These are phyloP conservation scores for Pseudodiploospora longispora DNA, from an alignment of 2,329 filamentous ascomycete species.

Conservation along the genomic window DNA sequence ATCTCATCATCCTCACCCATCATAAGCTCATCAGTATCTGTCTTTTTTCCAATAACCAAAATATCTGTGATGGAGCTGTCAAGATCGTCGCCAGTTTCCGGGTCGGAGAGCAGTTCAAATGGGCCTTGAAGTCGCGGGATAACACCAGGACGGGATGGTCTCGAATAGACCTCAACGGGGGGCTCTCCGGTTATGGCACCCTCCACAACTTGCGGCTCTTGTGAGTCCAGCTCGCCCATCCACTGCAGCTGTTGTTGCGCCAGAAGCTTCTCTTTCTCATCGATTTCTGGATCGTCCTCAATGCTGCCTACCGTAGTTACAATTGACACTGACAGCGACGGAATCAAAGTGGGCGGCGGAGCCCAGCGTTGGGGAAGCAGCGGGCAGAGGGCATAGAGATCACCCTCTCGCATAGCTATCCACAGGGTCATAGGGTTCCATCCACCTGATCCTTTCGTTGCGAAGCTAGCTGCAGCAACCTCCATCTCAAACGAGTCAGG, in stretches of 20 bases:
- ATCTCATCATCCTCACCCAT: constrained; percentile 56
- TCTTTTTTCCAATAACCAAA: constrained; percentile 53
- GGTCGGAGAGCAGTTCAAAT: constrained; percentile 48
- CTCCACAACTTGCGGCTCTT: constrained; percentile 51
- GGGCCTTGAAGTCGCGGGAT: constrained; percentile 56
- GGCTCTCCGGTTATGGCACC: constrained; percentile 36
- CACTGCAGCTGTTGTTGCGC: constrained; percentile 58
- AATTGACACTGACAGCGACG: constrained; percentile 75
- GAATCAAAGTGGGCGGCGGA: constrained; percentile 65
- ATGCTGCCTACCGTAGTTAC: constrained; percentile 61
- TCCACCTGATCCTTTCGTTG: constrained; percentile 57
- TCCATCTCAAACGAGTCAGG: constrained; percentile 91
- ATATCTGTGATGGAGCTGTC: constrained; percentile 54
- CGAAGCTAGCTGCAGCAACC: constrained; percentile 80
- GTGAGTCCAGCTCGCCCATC: constrained; percentile 58
- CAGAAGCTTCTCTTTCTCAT: constrained; percentile 45
- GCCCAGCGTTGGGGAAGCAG: constrained; percentile 83
- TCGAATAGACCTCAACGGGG: constrained; percentile 45
- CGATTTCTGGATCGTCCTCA: constrained; percentile 49
- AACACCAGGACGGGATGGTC: constrained; percentile 48
- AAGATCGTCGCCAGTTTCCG: constrained; percentile 48
- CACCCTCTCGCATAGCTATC: constrained; percentile 90
- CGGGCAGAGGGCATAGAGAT: constrained; percentile 88
- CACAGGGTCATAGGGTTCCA: constrained; percentile 97
- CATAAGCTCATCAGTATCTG: constrained; percentile 53